Base-by-base conservation (phyloP, 441 rosid species). In the Gossypium laxum region DNA sequence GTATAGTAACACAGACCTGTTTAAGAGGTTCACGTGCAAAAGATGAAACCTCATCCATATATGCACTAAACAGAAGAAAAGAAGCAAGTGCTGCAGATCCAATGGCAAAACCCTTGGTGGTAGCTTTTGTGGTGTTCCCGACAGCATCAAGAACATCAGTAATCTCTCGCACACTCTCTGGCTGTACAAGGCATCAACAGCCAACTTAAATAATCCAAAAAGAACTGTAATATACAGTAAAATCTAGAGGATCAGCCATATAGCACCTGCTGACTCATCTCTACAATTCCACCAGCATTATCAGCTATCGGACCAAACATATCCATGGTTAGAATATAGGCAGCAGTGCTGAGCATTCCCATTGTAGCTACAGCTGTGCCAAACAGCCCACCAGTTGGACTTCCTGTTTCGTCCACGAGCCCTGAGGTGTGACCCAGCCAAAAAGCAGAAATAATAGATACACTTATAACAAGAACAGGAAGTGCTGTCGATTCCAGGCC, bases 291-390 rank as follows among this genome's bases (percentile, higher is more conserved):
- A 82, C 99, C 97, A 81, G 98, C 99, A 78, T 94, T 94, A 83
- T 94, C 99, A 79, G 99, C 98, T 78, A 94, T 90, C 51, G 98
- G 99, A 71, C 98, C 99, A 83, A 94, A 94, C 99, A 94, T 94
- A 85, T 94, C 99, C 99, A 94, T 94, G 15, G 99, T 94, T 70
- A 94, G 96, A 79, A 94, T 89, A 85, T 92, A 94, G 65, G 94
- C 98, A 77, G 99, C 98, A 41, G 99, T 90, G 76, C 97, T 94
- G 43, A 94, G 99, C 99, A 94, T 94, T 82, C 99, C 99, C 99
- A 94, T 94, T 56, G 99, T 94, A 34, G 98, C 99, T 52, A 94
- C 98, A 50, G 99, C 99, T 10, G 99, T 94, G 65, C 98, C 99
- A 84, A 94, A 94, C 69, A 94, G 80, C 60, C 99, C 99, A 70